Percentiles rank a stretch among this genome's conserved stretches.
These are phyloP conservation scores for Russula earlei DNA, from an alignment of 768 basidiomycete genomes.

Conservation along the genomic window DNA sequence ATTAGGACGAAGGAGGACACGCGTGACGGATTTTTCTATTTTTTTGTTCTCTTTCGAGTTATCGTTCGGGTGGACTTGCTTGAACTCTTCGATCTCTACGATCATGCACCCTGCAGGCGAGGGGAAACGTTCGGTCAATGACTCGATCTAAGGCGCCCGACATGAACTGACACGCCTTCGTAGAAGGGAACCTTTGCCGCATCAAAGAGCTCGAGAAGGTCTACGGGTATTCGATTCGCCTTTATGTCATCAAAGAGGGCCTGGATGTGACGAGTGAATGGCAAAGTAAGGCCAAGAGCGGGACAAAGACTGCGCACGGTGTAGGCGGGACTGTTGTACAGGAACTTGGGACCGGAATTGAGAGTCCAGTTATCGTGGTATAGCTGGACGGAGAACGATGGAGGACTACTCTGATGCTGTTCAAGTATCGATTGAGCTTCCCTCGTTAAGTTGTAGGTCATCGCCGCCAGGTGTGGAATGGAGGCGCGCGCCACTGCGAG, in stretches of 20 bases:
- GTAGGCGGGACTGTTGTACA: conserved; percentile 62
- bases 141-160: not conserved
- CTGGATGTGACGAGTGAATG: conserved; percentile 30
- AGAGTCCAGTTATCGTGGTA: conserved; percentile 76
- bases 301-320: conserved; percentile 34
- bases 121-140: not conserved
- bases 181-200: conserved; percentile 67
- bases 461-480: conserved; percentile 25
- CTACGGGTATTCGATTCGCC: conserved; percentile 74
- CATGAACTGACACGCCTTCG: conserved; percentile 47
- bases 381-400: conserved; percentile 74
- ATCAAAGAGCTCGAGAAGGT: conserved; percentile 77
- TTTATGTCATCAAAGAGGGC: conserved; percentile 77
- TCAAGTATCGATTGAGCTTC: conserved; percentile 52
- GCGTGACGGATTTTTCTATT: conserved; percentile 25
- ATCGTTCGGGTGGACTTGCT: conserved; percentile 49
- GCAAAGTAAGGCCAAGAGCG: not conserved
- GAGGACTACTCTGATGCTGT: conserved; percentile 43
- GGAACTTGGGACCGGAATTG: conserved; percentile 72
- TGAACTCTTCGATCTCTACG: conserved; percentile 73
- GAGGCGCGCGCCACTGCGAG: not conserved
- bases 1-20: conserved; percentile 70
- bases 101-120: conserved; percentile 64
- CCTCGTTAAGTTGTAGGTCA: conserved; percentile 73
- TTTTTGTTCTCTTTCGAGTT: conserved; percentile 51